Conservation (phyloP, 2,329 filamentous ascomycete species). For the Colletotrichum sp. region DNA sequence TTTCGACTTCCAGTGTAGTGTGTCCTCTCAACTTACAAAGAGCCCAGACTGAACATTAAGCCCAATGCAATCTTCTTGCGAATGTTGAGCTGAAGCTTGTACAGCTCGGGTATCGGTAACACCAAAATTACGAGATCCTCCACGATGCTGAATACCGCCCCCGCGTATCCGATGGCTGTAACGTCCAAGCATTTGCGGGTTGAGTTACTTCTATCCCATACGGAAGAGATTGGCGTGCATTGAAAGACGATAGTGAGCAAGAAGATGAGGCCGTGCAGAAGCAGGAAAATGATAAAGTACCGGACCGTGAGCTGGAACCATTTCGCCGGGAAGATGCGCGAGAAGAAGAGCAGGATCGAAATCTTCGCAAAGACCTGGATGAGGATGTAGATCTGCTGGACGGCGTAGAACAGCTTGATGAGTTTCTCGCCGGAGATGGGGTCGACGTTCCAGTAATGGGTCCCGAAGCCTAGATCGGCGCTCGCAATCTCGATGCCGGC, state of each 20-base stretch:
- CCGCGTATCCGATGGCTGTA: slow-evolving; percentile 68
- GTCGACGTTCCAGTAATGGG: slow-evolving; percentile 28
- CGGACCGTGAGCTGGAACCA: slow-evolving; percentile 23
- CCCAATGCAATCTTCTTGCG: slow-evolving; percentile 72
- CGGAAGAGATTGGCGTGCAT: slow-evolving; percentile 20
- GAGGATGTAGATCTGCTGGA: slow-evolving; percentile 27
- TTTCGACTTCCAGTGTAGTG: background rate
- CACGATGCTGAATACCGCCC: slow-evolving; percentile 70
- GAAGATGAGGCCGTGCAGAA: slow-evolving; percentile 23
- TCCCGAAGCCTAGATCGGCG: slow-evolving; percentile 25
- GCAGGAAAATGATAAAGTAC: slow-evolving; percentile 17
- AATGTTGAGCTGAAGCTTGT: slow-evolving; percentile 63
- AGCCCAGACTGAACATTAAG: slow-evolving; percentile 70
- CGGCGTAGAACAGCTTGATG: slow-evolving; percentile 23
- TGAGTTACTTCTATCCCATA: slow-evolving; percentile 21
- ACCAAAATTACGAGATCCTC: slow-evolving; percentile 72
- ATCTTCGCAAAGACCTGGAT: slow-evolving; percentile 29
- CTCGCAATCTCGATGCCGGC: slow-evolving; percentile 25
- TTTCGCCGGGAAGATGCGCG: slow-evolving; percentile 23
- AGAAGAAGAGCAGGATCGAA: slow-evolving; percentile 29
- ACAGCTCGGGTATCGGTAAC: slow-evolving; percentile 68
- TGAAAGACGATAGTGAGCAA: slow-evolving; percentile 25
- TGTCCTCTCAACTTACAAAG: slow-evolving; percentile 59
- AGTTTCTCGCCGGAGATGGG: slow-evolving; percentile 13
- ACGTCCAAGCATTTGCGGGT: slow-evolving; percentile 61